Evolutionary conservation across 2,329 filamentous ascomycete species (phyloP).

Genomic region (Neofusicoccum umdonicola): DNA sequence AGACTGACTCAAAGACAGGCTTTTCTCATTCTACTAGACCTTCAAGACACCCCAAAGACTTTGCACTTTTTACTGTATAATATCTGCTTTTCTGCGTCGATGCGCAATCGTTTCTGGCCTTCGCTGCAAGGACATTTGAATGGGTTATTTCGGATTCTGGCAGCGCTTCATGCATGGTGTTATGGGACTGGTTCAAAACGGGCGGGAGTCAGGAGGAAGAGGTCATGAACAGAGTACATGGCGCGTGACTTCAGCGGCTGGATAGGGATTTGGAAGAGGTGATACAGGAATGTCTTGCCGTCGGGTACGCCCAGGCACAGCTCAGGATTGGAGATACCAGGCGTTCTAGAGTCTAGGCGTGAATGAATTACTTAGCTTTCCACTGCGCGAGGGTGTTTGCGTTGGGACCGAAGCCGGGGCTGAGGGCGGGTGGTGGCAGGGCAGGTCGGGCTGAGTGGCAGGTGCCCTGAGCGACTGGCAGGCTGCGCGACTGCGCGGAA

Average conservation of each 20-base stretch:
- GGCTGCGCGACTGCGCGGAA: not conserved
- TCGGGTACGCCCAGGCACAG: constrained; percentile 14
- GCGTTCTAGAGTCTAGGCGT: constrained; percentile 14
- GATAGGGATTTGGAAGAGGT: constrained; percentile 14
- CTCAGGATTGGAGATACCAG: constrained; percentile 14
- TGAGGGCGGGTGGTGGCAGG: not conserved
- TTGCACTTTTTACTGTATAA: constrained; percentile 14
- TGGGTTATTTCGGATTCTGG: not conserved
- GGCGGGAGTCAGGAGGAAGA: constrained; percentile 9
- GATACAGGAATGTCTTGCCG: constrained; percentile 8
- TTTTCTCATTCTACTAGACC: not conserved
- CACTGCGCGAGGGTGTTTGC: not conserved
- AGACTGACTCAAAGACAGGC: not conserved
- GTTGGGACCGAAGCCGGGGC: not conserved
- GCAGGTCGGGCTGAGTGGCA: not conserved
- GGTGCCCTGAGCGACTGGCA: not conserved
- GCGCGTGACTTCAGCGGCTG: constrained; percentile 17
- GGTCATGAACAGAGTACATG: constrained; percentile 5
- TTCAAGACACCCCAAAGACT: not conserved
- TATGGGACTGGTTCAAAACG: constrained; percentile 8
- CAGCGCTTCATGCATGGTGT: constrained; percentile 16
- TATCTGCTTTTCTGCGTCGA: constrained; percentile 6
- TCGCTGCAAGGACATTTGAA: not conserved
- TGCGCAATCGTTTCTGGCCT: not conserved
- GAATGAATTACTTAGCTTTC: not conserved